Evolutionary conservation across 257 asterid genomes (phyloP).

Genomic region (Forsythia suspensa): DNA sequence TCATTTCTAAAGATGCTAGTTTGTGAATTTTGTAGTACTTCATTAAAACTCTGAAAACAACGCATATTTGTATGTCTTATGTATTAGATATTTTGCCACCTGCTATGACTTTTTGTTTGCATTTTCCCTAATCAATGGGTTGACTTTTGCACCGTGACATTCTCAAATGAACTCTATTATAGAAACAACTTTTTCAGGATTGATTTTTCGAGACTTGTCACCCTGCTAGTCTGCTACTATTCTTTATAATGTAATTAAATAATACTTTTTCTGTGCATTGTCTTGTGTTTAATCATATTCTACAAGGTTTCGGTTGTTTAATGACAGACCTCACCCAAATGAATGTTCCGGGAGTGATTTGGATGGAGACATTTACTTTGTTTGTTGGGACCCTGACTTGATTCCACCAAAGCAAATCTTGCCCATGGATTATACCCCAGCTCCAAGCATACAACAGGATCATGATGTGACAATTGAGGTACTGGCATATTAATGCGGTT

Average conservation of each 20-base stretch:
- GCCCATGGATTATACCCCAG: conserved; percentile 78
- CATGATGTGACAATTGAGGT: conserved; percentile 82
- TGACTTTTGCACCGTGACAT: no score
- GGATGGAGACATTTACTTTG: conserved; percentile 94
- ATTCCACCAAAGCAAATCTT: conserved; percentile 49
- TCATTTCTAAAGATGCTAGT: neutral
- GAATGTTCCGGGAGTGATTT: conserved; percentile 98
- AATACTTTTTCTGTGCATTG: neutral
- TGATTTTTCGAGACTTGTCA: neutral
- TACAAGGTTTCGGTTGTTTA: neutral
- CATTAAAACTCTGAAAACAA: no score
- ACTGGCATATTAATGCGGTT: neutral
- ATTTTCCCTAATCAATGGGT: no score
- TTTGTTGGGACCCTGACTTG: conserved; percentile 87
- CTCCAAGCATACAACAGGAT: conserved; percentile 49
- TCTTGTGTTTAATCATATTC: neutral
- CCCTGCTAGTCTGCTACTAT: neutral
- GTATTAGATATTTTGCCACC: no score
- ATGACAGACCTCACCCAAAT: conserved; percentile 86
- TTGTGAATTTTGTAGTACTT: no score
- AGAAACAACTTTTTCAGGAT: neutral
- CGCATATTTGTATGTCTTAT: no score
- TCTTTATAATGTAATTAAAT: neutral
- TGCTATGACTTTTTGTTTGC: no score
- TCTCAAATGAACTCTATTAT: neutral